Conservation (phyloP, 768 basidiomycete species). For the Mycena vulgaris region DNA sequence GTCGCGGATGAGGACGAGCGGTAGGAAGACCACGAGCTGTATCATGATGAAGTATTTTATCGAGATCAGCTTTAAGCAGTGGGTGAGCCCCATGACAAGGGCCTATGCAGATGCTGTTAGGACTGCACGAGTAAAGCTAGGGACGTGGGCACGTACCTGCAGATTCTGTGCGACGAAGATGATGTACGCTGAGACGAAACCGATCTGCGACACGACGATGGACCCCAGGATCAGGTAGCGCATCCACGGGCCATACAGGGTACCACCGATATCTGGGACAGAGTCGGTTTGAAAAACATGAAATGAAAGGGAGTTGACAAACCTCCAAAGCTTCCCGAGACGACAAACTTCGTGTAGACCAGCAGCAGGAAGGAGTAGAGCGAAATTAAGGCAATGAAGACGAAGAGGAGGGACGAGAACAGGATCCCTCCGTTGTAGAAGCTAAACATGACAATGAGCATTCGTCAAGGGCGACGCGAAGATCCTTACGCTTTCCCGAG, state of each 20-base stretch:
- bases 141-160: slow-evolving; percentile 50
- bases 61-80: slow-evolving; percentile 77
- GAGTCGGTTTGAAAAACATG: not conserved
- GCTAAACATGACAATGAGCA: slow-evolving; percentile 54
- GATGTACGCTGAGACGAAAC: slow-evolving; percentile 92
- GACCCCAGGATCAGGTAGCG: slow-evolving; percentile 89
- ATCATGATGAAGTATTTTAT: slow-evolving; percentile 87
- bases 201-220: slow-evolving; percentile 91
- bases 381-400: slow-evolving; percentile 88
- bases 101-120: slow-evolving; percentile 54
- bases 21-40: slow-evolving; percentile 90
- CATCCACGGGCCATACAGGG: slow-evolving; percentile 94
- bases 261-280: slow-evolving; percentile 88
- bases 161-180: slow-evolving; percentile 97
- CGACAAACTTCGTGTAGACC: slow-evolving; percentile 87
- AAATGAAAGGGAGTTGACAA: slow-evolving; percentile 36
- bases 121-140: not conserved
- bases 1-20: slow-evolving; percentile 91
- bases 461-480: not conserved
- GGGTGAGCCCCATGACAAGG: slow-evolving; percentile 85
- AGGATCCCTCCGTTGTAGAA: slow-evolving; percentile 97
- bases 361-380: slow-evolving; percentile 95
- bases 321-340: slow-evolving; percentile 96
- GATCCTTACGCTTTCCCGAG: slow-evolving; percentile 89
- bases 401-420: slow-evolving; percentile 86